A percentile compares a stretch with the other conserved stretches of the same genome.
phyloP scores from a whole-genome alignment of 139 green algal genomes.

The Nannochloris sp. region DNA sequence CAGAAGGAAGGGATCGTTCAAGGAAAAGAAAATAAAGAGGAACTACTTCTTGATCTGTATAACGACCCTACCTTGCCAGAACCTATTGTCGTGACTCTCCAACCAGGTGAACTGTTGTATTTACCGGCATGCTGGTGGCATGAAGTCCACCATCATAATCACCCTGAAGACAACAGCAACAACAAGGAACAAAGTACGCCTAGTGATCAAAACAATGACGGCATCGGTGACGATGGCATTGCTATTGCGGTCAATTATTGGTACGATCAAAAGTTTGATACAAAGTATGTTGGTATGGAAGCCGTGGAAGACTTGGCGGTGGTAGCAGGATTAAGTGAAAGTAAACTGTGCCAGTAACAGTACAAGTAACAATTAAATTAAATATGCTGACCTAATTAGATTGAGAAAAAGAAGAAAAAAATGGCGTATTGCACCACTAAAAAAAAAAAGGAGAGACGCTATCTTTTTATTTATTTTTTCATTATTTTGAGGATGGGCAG shows the following conservation, averaged over 20 bases:
- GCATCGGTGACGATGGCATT: constrained; percentile 27
- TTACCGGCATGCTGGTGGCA: constrained; percentile 73
- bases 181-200: neutral
- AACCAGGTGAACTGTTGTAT: constrained; percentile 63
- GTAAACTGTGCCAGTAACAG: too few relatives aligned
- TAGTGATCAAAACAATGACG: neutral
- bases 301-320: constrained; percentile 40
- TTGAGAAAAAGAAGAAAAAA: neutral
- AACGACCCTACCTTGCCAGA: too few relatives aligned
- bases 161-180: neutral
- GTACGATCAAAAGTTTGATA: constrained; percentile 77
- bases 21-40: too few relatives aligned
- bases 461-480: neutral
- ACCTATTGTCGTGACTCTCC: constrained; percentile 37
- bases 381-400: neutral
- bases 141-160: constrained; percentile 33
- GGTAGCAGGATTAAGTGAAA: constrained; percentile 13
- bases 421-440: neutral
- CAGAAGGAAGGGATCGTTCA: too few relatives aligned
- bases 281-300: constrained; percentile 36
- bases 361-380: too few relatives aligned
- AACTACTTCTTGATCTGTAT: too few relatives aligned
- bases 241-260: constrained; percentile 79
- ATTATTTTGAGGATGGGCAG: constrained; percentile 26
- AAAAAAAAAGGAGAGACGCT: neutral